A percentile compares a stretch with the other conserved stretches of the same genome.
These are phyloP conservation scores for Rhodotorula sp. DNA, from an alignment of 1,284 basidiomycete genomes.

Conservation along the genomic window DNA sequence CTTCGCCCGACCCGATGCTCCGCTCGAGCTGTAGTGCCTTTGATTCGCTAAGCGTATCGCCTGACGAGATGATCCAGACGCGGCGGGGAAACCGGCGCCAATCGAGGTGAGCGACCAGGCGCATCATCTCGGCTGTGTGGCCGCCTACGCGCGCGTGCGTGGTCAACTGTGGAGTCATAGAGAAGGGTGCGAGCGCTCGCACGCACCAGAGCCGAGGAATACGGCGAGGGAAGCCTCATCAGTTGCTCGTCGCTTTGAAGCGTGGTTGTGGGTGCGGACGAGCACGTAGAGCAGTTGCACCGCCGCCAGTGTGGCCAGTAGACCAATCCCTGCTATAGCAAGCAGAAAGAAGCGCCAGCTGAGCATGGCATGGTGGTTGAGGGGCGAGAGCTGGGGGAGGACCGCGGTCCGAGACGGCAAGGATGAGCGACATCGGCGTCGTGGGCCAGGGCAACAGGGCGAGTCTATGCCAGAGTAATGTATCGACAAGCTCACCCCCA, in stretches of 20 bases:
- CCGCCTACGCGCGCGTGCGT: conserved; percentile 64
- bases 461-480: too few relatives aligned
- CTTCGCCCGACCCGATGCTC: conserved; percentile 30
- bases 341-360: background rate
- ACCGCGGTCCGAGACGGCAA: background rate
- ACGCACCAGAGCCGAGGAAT: conserved; percentile 64
- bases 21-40: conserved; percentile 71
- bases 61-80: conserved; percentile 79
- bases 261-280: conserved; percentile 5
- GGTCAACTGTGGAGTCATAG: background rate
- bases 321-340: background rate
- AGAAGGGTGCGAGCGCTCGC: background rate
- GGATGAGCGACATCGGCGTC: background rate
- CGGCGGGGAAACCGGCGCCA: conserved; percentile 72
- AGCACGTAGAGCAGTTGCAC: conserved; percentile 13
- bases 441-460: background rate
- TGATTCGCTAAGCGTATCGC: conserved; percentile 72
- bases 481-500: too few relatives aligned
- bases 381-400: background rate
- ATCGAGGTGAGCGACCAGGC: conserved; percentile 74
- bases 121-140: conserved; percentile 86
- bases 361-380: conserved; percentile 4
- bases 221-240: conserved; percentile 54
- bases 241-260: background rate
- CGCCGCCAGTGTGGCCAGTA: background rate